Conservation (phyloP, 2,329 filamentous ascomycete genomes). For the Arthrobotrys pseudoclavata region DNA sequence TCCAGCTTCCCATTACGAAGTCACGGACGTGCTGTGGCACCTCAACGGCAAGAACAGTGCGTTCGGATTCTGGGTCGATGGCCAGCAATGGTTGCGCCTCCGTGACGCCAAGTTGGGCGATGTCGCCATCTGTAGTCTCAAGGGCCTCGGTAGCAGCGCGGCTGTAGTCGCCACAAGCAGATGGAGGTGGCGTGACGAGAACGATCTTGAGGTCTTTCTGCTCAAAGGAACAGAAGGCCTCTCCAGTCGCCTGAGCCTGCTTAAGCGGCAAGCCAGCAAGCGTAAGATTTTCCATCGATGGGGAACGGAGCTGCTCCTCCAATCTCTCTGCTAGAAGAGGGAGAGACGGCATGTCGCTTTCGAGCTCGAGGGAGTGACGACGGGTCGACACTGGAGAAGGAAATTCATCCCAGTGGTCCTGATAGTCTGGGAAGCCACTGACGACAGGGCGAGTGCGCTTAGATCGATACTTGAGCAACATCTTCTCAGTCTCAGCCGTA, state of each 20-base stretch:
- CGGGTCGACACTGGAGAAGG: constrained; percentile 49
- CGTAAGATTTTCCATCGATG: constrained; percentile 50
- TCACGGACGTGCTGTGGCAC: constrained; percentile 56
- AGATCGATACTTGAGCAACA: constrained; percentile 51
- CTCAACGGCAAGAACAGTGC: constrained; percentile 50
- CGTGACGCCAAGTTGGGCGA: constrained; percentile 46
- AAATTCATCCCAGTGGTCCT: constrained; percentile 39
- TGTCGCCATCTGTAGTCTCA: constrained; percentile 46
- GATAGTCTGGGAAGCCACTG: constrained; percentile 13
- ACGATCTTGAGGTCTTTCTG: constrained; percentile 55
- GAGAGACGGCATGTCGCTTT: constrained; percentile 44
- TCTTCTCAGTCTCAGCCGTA: constrained; percentile 31
- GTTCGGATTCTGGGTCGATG: constrained; percentile 54
- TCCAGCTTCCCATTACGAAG: constrained; percentile 59
- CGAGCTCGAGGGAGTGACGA: constrained; percentile 51
- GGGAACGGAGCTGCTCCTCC: constrained; percentile 52
- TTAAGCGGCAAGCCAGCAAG: constrained; percentile 41
- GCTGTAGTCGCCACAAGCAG: constrained; percentile 45
- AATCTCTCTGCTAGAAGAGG: constrained; percentile 47
- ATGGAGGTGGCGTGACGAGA: constrained; percentile 54
- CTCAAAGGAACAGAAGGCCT: constrained; percentile 55
- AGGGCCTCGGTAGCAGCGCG: constrained; percentile 37
- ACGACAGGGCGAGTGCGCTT: constrained; percentile 43
- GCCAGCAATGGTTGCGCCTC: constrained; percentile 46
- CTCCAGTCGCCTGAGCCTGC: constrained; percentile 41